Percentiles rank a stretch among this genome's conserved stretches.
Evolutionary conservation across 2,329 filamentous ascomycete genomes (phyloP).

Genomic region (Botryosphaeria dothidea): DNA sequence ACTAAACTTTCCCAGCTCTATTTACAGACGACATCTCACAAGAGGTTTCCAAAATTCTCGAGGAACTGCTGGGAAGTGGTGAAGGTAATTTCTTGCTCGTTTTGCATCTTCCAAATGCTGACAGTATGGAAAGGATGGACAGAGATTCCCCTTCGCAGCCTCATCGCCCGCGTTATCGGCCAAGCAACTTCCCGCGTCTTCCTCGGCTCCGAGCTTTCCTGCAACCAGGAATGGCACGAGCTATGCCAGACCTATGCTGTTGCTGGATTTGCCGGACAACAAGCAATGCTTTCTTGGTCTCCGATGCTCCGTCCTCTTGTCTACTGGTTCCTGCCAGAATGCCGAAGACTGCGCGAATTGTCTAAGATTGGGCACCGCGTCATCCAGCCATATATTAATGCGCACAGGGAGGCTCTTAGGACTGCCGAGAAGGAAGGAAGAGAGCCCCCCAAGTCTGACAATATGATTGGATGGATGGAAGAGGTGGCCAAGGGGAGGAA

Average conservation of each 20-base stretch:
- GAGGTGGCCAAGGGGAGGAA: not conserved
- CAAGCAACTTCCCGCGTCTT: slow-evolving; percentile 57
- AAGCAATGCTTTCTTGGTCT: slow-evolving; percentile 35
- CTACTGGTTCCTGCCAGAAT: not conserved
- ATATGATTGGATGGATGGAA: slow-evolving; percentile 5
- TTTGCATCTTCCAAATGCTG: not conserved
- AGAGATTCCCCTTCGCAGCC: not conserved
- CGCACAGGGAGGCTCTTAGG: not conserved
- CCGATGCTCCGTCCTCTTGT: slow-evolving; percentile 32
- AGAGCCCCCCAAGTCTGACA: not conserved
- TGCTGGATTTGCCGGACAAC: slow-evolving; percentile 34
- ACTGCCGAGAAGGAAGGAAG: not conserved
- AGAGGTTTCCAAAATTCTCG: not conserved
- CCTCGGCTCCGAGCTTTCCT: slow-evolving; percentile 46
- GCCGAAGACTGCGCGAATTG: not conserved
- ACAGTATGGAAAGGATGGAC: slow-evolving; percentile 6
- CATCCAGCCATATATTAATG: not conserved
- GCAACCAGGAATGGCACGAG: not conserved
- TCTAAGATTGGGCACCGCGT: not conserved
- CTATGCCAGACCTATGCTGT: slow-evolving; percentile 32
- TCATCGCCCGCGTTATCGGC: slow-evolving; percentile 51
- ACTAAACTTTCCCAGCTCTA: not conserved
- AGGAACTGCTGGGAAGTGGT: not conserved
- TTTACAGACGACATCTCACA: not conserved
- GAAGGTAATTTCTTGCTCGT: not conserved